These are phyloP conservation scores for Claviceps purpurea DNA, from an alignment of 2,329 filamentous ascomycete species.

Conservation along the genomic window DNA sequence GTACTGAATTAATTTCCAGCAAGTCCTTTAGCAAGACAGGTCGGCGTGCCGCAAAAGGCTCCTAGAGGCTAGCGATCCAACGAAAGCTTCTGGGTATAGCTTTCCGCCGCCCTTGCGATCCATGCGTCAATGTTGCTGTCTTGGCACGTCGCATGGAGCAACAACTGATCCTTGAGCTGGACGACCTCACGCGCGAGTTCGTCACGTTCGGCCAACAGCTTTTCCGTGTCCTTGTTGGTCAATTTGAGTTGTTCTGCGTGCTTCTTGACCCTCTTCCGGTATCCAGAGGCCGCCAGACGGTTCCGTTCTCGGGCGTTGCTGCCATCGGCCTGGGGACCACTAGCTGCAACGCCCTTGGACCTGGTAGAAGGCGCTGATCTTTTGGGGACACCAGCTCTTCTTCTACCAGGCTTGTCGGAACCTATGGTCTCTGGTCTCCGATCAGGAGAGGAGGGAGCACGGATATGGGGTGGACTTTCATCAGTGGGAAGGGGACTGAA, in stretches of 20 bases:
- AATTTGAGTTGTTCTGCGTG: background rate
- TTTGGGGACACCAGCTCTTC: too few species aligned
- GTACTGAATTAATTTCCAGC: background rate
- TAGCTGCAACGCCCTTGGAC: background rate
- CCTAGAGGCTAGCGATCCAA: background rate
- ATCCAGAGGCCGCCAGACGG: slow-evolving; percentile 2
- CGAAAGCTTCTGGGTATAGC: background rate
- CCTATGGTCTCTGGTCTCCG: too few species aligned
- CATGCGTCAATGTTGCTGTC: slow-evolving; percentile 2
- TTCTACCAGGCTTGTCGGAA: too few species aligned
- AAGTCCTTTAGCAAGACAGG: background rate
- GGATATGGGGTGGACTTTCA: too few species aligned
- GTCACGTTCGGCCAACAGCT: background rate
- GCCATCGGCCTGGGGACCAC: background rate
- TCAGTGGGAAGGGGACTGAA: too few species aligned
- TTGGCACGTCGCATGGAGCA: background rate
- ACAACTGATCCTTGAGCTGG: slow-evolving; percentile 3
- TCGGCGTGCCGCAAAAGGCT: background rate
- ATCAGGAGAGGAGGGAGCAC: too few species aligned
- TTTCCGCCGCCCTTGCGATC: slow-evolving; percentile 1
- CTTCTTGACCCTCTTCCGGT: slow-evolving; percentile 2
- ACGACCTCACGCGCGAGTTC: slow-evolving; percentile 1
- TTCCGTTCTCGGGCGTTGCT: background rate
- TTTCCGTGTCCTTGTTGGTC: background rate
- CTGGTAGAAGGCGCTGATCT: too few species aligned